Base-by-base conservation (phyloP, 2,329 filamentous ascomycete species). In the Xylaria sp. region DNA sequence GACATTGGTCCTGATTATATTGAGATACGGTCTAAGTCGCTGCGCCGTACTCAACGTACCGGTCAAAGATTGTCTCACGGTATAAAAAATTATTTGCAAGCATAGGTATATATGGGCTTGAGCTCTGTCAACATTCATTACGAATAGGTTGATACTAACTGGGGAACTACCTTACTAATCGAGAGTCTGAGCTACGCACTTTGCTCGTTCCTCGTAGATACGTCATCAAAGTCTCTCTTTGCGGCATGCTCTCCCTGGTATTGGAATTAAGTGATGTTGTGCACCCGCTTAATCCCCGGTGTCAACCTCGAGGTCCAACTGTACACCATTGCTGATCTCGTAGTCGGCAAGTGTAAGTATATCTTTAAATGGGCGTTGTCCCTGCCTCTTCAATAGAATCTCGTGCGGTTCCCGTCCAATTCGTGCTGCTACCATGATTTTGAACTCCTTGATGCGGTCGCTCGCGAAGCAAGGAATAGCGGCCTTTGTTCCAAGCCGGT, bases 401-500 rank as follows among this genome's bases (percentile, higher is more conserved):
- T 97, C 93, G 77, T 95, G 92, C 53, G 94, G 92, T 74, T 97
- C 91, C 42, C 95, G 88, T 1, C 95, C 95, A 75, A 97, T 97
- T 71, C 92, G 88, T 48, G 93, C 93, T 4, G 94, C 94, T 28
- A 97, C 94, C 85, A 97, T 91, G 56, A 94, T 90, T 82, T 97
- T 97, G 83, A 97, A 93, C 69, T 94, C 87, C 72, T 90, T 91
- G 72, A 97, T 90, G 7, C 90, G 90, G 81, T 98, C 95, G 3
- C 89, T 92, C 0, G 93, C 90, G 66, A 97, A 84, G 79, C 94
- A 97, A 0, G 95, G 95, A 71, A 98, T 96, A 61, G 93, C 92
- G 17, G 94, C 93, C 77, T 97, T 97, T n/a, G 95, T 97, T 13
- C 95, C 95, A 42, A 98, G 84, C n/a, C 95, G 88, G 80, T 98